These are phyloP conservation scores for Fusarium fracticaudum DNA, from an alignment of 2,329 filamentous ascomycete genomes.

Conservation along the genomic window DNA sequence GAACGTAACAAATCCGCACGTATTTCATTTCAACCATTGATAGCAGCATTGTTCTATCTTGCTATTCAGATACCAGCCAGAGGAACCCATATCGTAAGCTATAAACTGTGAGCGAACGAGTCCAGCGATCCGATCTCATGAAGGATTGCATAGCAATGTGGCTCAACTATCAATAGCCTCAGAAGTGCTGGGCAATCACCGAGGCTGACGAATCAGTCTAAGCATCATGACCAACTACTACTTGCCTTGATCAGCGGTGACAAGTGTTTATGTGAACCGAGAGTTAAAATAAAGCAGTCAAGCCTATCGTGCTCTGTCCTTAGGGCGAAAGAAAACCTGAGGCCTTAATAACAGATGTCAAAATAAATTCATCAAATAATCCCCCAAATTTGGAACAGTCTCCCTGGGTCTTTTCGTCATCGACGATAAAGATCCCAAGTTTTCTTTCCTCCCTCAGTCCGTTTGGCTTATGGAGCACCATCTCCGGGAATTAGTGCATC, in stretches of 20 bases:
- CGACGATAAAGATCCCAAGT: neutral
- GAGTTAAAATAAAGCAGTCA: neutral
- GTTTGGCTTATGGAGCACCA: conserved; percentile 16
- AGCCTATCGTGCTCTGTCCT: neutral
- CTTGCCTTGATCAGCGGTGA: neutral
- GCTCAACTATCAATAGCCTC: neutral
- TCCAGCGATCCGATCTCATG: neutral
- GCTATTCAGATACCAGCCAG: neutral
- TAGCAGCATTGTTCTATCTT: neutral
- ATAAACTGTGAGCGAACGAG: neutral
- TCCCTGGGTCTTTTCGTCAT: neutral
- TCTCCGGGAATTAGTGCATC: conserved; percentile 27
- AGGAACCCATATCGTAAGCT: neutral
- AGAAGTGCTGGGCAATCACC: neutral
- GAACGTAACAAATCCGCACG: neutral
- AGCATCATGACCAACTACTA: conserved; percentile 2
- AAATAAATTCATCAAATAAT: neutral
- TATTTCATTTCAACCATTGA: neutral
- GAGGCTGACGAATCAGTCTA: neutral
- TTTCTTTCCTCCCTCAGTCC: neutral
- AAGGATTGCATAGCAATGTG: neutral
- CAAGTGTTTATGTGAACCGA: conserved; percentile 1
- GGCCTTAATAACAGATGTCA: neutral
- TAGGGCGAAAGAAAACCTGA: neutral
- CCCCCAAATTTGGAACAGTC: neutral